Evolutionary conservation across 148 eudicot species (phyloP).

Genomic region (Nepenthes mirabilis): DNA sequence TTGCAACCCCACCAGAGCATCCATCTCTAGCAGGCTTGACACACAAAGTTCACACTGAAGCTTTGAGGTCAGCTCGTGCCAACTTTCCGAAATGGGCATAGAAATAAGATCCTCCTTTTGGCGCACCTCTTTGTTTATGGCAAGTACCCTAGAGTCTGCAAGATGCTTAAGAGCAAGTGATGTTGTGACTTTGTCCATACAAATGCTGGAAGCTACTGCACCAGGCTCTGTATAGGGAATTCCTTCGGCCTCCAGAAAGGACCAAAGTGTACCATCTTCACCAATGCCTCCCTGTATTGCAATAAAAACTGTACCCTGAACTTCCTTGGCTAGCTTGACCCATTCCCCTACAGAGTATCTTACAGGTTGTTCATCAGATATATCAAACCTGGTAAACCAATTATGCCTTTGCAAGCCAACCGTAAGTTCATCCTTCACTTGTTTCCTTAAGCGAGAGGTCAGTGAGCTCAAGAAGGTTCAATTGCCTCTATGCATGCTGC

Average conservation of each 20-base stretch:
- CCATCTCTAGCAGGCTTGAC: constrained; percentile 90
- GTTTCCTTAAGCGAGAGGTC: constrained; percentile 51
- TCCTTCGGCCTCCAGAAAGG: constrained; percentile 59
- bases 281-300: constrained; percentile 99
- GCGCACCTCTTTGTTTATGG: constrained; percentile 63
- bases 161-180: constrained; percentile 69
- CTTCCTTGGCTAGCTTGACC: constrained; percentile 66
- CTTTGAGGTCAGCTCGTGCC: constrained; percentile 57
- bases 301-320: constrained; percentile 71
- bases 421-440: constrained; percentile 61
- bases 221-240: constrained; percentile 88
- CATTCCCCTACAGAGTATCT: constrained; percentile 47
- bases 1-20: constrained; percentile 93
- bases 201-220: constrained; percentile 52
- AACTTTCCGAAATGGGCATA: constrained; percentile 25
- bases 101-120: constrained; percentile 36
- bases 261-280: constrained; percentile 87
- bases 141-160: constrained; percentile 56
- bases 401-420: constrained; percentile 41
- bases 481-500: constrained; percentile 70
- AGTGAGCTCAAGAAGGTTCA: constrained; percentile 55
- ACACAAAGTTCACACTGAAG: constrained; percentile 58
- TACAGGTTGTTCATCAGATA: constrained; percentile 58
- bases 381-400: constrained; percentile 80
- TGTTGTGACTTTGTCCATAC: constrained; percentile 93